A percentile compares a stretch with the other conserved stretches of the same genome.
phyloP scores from a whole-genome alignment of 768 basidiomycete species.

The Pulveroboletus sp. region DNA sequence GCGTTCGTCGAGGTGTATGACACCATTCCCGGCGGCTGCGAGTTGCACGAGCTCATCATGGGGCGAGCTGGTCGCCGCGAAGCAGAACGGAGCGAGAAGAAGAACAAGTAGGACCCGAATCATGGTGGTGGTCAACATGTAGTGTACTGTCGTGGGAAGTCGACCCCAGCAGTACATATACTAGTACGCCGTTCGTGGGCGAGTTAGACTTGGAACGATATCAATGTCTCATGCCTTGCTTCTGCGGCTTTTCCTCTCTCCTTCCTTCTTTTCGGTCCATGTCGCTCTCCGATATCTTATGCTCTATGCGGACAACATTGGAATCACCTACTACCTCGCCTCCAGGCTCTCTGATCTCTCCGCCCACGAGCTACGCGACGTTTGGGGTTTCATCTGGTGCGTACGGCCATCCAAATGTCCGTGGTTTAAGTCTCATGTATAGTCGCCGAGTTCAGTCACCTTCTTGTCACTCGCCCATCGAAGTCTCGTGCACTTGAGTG shows the following conservation, averaged over 20 bases:
- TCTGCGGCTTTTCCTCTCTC: constrained; percentile 87
- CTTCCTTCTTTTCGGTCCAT: constrained; percentile 90
- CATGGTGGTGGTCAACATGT: constrained; percentile 10
- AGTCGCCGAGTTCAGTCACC: constrained; percentile 55
- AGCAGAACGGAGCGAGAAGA: constrained; percentile 28
- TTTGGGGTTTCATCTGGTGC: constrained; percentile 89
- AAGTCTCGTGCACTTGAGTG: constrained; percentile 90
- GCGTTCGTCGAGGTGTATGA: constrained; percentile 74
- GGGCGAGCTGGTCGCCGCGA: constrained; percentile 27
- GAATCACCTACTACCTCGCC: constrained; percentile 87
- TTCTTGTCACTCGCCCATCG: constrained; percentile 89
- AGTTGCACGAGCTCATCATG: constrained; percentile 63
- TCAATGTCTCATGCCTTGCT: constrained; percentile 72
- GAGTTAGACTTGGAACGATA: background rate
- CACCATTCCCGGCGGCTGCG: constrained; percentile 66
- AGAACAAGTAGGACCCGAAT: constrained; percentile 28
- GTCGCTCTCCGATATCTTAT: constrained; percentile 87
- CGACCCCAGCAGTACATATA: background rate
- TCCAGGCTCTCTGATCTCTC: constrained; percentile 64
- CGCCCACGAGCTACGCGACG: constrained; percentile 68
- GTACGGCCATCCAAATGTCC: constrained; percentile 6
- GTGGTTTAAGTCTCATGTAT: constrained; percentile 9
- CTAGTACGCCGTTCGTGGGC: too few species aligned
- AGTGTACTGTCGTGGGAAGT: constrained; percentile 15
- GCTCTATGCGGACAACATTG: constrained; percentile 80